Conservation (phyloP, 73 alveolate species). For the Durusdinium trenchii region DNA sequence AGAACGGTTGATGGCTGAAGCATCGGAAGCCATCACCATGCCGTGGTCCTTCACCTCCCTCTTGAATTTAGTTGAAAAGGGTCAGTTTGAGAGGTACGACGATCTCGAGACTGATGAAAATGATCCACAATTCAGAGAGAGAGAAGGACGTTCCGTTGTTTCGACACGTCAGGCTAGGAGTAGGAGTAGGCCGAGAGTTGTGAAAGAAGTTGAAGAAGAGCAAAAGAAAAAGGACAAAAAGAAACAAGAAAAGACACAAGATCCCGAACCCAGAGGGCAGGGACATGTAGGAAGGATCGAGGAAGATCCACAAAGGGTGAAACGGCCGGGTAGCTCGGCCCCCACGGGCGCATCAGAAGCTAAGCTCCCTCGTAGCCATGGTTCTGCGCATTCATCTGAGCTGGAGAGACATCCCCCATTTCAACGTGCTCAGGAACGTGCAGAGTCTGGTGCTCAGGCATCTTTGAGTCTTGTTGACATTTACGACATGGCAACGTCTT, state of each 20-base stretch:
- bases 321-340: neutral
- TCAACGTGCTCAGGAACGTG: neutral
- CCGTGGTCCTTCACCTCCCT: conserved; percentile 3
- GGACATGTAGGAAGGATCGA: neutral
- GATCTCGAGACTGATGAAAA: neutral
- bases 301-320: neutral
- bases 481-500: too few species aligned
- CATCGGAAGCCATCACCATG: neutral
- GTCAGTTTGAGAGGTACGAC: conserved; percentile 7
- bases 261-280: neutral
- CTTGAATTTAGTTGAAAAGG: neutral
- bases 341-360: neutral
- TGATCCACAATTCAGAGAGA: neutral
- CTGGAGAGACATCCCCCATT: neutral
- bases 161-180: too few species aligned
- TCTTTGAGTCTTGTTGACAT: too few species aligned
- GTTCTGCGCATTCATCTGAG: neutral
- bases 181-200: too few species aligned
- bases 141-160: too few species aligned
- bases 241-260: neutral
- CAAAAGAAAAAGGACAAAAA: neutral
- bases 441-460: neutral
- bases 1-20: neutral
- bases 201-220: neutral
- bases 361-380: neutral